Evolutionary conservation across 768 basidiomycete species (phyloP).

Genomic region (Hericium erinaceus): DNA sequence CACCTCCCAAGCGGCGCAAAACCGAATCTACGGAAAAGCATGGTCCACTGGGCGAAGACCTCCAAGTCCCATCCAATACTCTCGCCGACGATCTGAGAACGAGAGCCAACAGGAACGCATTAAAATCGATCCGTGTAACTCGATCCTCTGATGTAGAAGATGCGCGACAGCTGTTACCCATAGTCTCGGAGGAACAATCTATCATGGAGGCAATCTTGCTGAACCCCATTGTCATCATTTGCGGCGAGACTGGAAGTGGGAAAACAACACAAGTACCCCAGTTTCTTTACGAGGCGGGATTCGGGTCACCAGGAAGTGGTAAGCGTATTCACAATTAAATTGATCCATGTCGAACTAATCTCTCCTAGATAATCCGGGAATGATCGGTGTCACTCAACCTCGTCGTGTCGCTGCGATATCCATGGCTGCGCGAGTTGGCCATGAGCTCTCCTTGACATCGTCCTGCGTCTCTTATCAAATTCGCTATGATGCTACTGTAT

Average conservation of each 20-base stretch:
- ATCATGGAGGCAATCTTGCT: slow-evolving; percentile 89
- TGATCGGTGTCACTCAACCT: slow-evolving; percentile 97
- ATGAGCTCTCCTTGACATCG: slow-evolving; percentile 79
- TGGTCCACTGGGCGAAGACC: slow-evolving; percentile 73
- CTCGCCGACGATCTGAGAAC: slow-evolving; percentile 42
- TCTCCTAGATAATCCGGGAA: slow-evolving; percentile 82
- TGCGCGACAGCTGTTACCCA: slow-evolving; percentile 71
- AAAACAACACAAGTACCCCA: slow-evolving; percentile 99
- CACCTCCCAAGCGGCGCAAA: slow-evolving; percentile 40
- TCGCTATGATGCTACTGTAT: slow-evolving; percentile 91
- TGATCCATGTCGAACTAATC: background rate
- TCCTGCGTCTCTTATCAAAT: slow-evolving; percentile 93
- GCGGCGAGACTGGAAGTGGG: slow-evolving; percentile 95
- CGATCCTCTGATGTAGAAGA: slow-evolving; percentile 69
- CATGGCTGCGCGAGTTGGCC: slow-evolving; percentile 87
- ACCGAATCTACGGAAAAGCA: slow-evolving; percentile 37
- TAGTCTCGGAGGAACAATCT: slow-evolving; percentile 86
- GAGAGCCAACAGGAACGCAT: background rate
- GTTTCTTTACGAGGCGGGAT: slow-evolving; percentile 96
- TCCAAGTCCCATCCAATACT: slow-evolving; percentile 56
- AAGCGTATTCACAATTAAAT: slow-evolving; percentile 14
- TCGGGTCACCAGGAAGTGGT: slow-evolving; percentile 80
- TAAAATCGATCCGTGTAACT: slow-evolving; percentile 43
- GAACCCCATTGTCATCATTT: slow-evolving; percentile 80
- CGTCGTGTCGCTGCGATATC: slow-evolving; percentile 96